Percentiles rank a stretch among this genome's conserved stretches.
phyloP scores from a whole-genome alignment of 768 basidiomycete genomes.

The Tricholoma bakamatsutake region DNA sequence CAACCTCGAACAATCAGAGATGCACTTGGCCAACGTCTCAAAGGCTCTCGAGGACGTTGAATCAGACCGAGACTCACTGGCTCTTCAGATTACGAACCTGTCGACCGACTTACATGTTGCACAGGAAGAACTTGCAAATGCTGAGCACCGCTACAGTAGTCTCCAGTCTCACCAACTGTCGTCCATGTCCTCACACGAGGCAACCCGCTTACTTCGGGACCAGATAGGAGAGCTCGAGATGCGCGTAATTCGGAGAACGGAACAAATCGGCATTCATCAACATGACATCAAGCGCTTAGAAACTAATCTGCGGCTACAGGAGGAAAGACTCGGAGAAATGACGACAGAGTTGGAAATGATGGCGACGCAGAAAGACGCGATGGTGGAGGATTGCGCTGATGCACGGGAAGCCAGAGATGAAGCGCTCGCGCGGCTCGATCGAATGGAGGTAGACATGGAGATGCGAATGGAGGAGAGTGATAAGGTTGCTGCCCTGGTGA shows the following conservation, averaged over 20 bases:
- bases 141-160: constrained; percentile 53
- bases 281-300: constrained; percentile 76
- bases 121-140: constrained; percentile 48
- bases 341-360: constrained; percentile 62
- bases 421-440: constrained; percentile 49
- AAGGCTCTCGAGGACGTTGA: constrained; percentile 50
- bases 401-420: constrained; percentile 69
- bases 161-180: constrained; percentile 67
- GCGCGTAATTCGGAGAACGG: constrained; percentile 58
- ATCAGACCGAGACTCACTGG: constrained; percentile 60
- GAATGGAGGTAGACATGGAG: constrained; percentile 56
- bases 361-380: constrained; percentile 63
- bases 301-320: constrained; percentile 66
- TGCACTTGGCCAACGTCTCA: constrained; percentile 38
- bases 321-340: constrained; percentile 70
- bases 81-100: constrained; percentile 61
- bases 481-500: constrained; percentile 31
- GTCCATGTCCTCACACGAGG: constrained; percentile 52
- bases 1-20: constrained; percentile 35
- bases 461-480: constrained; percentile 24
- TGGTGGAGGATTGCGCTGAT: constrained; percentile 81
- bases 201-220: constrained; percentile 46
- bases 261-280: constrained; percentile 73
- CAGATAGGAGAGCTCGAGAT: constrained; percentile 68
- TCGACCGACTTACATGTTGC: constrained; percentile 47